phyloP scores from a whole-genome alignment of 75 land plant species.

The Cryptomeria japonica region DNA sequence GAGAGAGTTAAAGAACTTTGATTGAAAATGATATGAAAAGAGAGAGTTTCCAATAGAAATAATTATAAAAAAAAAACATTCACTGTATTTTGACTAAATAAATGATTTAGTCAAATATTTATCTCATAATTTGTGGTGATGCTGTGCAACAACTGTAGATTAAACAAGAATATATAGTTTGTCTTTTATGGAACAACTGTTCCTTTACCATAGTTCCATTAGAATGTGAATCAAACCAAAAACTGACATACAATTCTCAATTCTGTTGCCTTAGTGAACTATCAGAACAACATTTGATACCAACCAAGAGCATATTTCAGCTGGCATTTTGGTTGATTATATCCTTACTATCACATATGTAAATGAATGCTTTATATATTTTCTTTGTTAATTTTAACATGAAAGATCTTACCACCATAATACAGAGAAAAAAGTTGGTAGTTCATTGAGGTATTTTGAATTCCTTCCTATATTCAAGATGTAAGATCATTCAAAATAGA shows the following conservation, averaged over 20 bases:
- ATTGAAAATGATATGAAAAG: neutral
- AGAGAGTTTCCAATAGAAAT: neutral
- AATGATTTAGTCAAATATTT: neutral
- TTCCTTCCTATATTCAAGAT: neutral
- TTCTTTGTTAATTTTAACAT: neutral
- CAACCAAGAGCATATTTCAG: neutral
- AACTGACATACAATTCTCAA: neutral
- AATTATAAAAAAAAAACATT: neutral
- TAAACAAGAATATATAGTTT: neutral
- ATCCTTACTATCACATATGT: neutral
- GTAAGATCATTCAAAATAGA: neutral
- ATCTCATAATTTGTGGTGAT: neutral
- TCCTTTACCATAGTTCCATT: constrained; percentile 7
- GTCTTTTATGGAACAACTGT: neutral
- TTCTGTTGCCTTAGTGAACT: neutral
- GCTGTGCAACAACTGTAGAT: neutral
- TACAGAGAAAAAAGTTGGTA: neutral
- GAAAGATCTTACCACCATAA: neutral
- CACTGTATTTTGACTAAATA: neutral
- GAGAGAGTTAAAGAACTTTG: neutral
- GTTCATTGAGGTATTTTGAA: neutral
- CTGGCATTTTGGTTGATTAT: neutral
- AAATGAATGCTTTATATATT: neutral
- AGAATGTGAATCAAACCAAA: neutral
- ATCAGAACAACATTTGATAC: neutral